Evolutionary conservation across 331 rosid genomes (phyloP).

Genomic region (Prunus yedoensis): DNA sequence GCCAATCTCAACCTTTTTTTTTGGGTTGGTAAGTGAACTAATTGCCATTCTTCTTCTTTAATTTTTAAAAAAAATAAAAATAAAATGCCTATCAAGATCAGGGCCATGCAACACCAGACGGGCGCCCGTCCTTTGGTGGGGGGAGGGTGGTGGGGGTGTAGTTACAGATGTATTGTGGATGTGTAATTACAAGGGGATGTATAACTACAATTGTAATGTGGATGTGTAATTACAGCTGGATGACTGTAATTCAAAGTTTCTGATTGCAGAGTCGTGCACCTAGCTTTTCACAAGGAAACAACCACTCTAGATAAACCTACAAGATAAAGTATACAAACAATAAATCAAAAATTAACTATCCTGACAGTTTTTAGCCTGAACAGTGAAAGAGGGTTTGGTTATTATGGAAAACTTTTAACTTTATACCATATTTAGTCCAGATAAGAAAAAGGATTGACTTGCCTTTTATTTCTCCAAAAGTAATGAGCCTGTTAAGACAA

Average conservation of each 20-base stretch:
- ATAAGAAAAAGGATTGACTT: slow-evolving; percentile 36
- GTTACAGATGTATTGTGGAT: too few relatives aligned
- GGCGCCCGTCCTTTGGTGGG: too few relatives aligned
- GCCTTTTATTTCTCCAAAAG: slow-evolving; percentile 87
- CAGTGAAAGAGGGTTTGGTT: not conserved
- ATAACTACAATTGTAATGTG: too few relatives aligned
- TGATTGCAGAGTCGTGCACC: not conserved
- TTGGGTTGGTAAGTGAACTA: too few relatives aligned
- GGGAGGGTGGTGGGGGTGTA: too few relatives aligned
- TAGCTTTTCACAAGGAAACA: too few relatives aligned
- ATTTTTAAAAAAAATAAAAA: too few relatives aligned
- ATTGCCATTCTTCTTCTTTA: too few relatives aligned
- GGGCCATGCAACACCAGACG: too few relatives aligned
- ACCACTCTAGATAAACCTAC: not conserved
- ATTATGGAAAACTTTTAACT: not conserved
- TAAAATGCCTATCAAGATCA: too few relatives aligned
- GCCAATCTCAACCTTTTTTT: not conserved
- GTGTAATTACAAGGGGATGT: too few relatives aligned
- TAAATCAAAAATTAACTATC: not conserved
- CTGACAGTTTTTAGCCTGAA: not conserved
- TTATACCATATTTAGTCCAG: slow-evolving; percentile 1
- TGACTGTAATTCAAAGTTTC: not conserved
- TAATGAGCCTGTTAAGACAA: slow-evolving; percentile 75
- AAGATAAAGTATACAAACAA: not conserved
- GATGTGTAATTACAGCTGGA: not conserved